Evolutionary conservation across 169 alveolate species (phyloP), one percentile per base, ranked within the genome.

Genomic region (Fabrea salina): DNA sequence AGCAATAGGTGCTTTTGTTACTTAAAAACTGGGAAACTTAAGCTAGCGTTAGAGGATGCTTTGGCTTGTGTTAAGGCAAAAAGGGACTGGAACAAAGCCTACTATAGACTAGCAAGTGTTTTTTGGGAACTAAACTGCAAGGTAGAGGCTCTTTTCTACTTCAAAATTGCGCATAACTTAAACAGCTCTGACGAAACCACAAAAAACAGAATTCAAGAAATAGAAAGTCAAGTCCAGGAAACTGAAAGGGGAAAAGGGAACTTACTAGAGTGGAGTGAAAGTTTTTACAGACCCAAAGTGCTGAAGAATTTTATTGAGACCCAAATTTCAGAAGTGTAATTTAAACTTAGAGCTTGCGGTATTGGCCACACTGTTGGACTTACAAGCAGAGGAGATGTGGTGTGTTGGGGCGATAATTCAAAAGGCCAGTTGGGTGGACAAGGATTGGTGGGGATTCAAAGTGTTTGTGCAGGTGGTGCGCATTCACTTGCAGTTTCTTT

Each of bases 321-420:
- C 49, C 40, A 27, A 66, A 50, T 74, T 8, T 22, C 22, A 61
- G 74, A 16, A 61, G 6, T 37, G 27, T n/a, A 22, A 22, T 7
- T 61, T 25, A 7, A 22, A 8, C 80, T 50, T 13, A 64, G 70
- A 0, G 44, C 61, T 37, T 83, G 89, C 50, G 89, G 89, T 19
- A 35, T 77, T 13, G 30, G 58, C 5, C 70, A 68, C 51, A 27
- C 35, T 39, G 22, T 68, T 22, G 77, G 77, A 16, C 44, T 75
- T 16, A 51, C 84, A n/a, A 6, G 75, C 19, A 58, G 44, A 32
- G 39, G 64, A 53, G 77, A 80, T 50, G 80, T 82, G 5, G 74
- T 50, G 74, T 54, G 80, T 47, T 87, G 93, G 90, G 93, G 93
- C 32, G 80, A 80, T 35, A 87, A 87, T 75, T 64, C 85, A 7